Percentiles rank a stretch among this genome's conserved stretches.
These are phyloP conservation scores for Teratosphaeria epicoccoides DNA, from an alignment of 2,329 filamentous ascomycete genomes.

Conservation along the genomic window DNA sequence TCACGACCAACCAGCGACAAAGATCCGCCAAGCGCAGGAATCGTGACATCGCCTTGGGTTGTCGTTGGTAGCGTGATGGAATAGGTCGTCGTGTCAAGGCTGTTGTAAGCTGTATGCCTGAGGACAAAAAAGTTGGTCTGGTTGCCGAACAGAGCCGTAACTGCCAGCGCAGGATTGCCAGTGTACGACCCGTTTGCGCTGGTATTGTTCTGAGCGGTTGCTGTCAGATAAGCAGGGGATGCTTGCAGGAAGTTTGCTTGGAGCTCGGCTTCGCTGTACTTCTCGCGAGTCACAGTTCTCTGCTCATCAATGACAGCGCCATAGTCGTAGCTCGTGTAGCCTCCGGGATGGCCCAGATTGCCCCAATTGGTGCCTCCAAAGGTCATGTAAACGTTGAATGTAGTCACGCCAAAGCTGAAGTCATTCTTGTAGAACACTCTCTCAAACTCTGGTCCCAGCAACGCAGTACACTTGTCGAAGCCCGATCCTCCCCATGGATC, in stretches of 20 bases:
- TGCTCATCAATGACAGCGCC: constrained; percentile 58
- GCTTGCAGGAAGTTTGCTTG: constrained; percentile 64
- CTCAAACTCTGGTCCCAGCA: constrained; percentile 64
- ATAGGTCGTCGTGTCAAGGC: constrained; percentile 48
- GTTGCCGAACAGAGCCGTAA: constrained; percentile 52
- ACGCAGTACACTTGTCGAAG: constrained; percentile 53
- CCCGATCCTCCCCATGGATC: constrained; percentile 66
- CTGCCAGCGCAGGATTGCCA: constrained; percentile 41
- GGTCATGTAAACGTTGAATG: constrained; percentile 69
- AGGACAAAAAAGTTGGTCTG: constrained; percentile 53
- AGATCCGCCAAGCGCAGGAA: constrained; percentile 49
- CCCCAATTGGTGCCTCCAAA: constrained; percentile 79
- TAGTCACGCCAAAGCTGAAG: constrained; percentile 42
- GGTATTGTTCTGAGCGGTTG: constrained; percentile 41
- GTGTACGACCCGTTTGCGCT: constrained; percentile 43
- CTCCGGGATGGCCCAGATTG: constrained; percentile 59
- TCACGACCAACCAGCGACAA: constrained; percentile 53
- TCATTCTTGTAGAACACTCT: constrained; percentile 62
- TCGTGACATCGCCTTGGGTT: constrained; percentile 43
- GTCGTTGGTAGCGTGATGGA: constrained; percentile 49
- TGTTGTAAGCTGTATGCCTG: constrained; percentile 54
- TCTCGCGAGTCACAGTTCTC: constrained; percentile 57
- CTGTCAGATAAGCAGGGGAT: constrained; percentile 57
- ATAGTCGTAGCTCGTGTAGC: constrained; percentile 49
- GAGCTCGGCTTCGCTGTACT: constrained; percentile 70